Percentiles rank a stretch among this genome's conserved stretches.
Conservation (phyloP, 768 basidiomycete genomes). For the Mycena vulgaris region DNA sequence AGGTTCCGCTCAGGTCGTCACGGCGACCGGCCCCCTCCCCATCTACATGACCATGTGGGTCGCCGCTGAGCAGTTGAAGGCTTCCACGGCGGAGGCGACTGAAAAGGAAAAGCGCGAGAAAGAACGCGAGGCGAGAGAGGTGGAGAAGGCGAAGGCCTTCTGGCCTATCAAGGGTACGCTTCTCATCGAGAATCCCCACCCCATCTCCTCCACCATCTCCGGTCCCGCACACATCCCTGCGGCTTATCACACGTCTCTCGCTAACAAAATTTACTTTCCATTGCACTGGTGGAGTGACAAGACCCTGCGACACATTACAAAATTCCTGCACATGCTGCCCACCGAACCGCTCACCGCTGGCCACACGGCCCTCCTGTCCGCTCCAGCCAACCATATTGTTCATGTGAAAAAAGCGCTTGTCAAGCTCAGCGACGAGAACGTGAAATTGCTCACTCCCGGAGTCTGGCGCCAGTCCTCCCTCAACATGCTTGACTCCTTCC, state of each 20-base stretch:
- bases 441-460: background rate
- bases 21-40: background rate
- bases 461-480: conserved; percentile 7
- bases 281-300: background rate
- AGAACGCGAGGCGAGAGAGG: background rate
- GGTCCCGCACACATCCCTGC: background rate
- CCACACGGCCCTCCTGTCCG: background rate
- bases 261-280: background rate
- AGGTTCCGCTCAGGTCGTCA: background rate
- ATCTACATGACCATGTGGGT: background rate
- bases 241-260: background rate
- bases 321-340: background rate
- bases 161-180: background rate
- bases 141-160: background rate
- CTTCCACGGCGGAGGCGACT: background rate
- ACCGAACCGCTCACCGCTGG: background rate
- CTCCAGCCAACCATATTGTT: background rate
- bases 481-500: conserved; percentile 1
- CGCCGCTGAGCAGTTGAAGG: background rate
- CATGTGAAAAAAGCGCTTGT: background rate
- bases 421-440: background rate
- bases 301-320: background rate
- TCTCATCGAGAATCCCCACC: background rate
- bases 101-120: background rate
- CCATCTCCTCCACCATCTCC: background rate